Conservation (phyloP, 1,284 basidiomycete genomes). For the Ceratorhiza oryzae-sativae region DNA sequence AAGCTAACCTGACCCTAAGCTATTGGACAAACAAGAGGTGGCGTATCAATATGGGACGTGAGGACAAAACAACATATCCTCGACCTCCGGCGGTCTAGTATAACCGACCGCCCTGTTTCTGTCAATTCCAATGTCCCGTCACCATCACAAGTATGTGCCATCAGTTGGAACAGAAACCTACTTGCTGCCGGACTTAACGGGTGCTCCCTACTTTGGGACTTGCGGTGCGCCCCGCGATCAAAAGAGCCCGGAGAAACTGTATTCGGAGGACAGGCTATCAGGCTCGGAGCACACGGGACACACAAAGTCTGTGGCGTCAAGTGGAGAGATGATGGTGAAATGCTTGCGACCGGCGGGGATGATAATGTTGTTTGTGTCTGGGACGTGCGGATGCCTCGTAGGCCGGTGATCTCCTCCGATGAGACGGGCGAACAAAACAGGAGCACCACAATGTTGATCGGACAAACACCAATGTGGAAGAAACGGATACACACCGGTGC, state of each 20-base stretch:
- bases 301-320: conserved; percentile 88
- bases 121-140: not conserved
- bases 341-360: conserved; percentile 92
- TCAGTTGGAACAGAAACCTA: conserved; percentile 87
- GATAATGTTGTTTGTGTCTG: conserved; percentile 97
- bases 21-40: conserved; percentile 29
- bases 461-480: conserved; percentile 63
- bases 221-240: not conserved
- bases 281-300: conserved; percentile 44
- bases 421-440: not conserved
- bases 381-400: conserved; percentile 72
- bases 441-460: conserved; percentile 62
- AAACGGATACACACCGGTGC: conserved; percentile 94
- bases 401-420: conserved; percentile 38
- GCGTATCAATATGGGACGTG: conserved; percentile 14
- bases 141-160: conserved; percentile 71
- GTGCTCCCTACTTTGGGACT: conserved; percentile 29
- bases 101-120: not conserved
- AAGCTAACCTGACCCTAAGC: conserved; percentile 29
- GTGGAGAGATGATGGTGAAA: conserved; percentile 84
- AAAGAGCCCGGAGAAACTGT: not conserved
- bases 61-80: conserved; percentile 12
- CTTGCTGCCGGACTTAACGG: conserved; percentile 70
- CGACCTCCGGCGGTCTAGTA: not conserved
- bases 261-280: not conserved